Percentiles rank a stretch among this genome's conserved stretches.
Evolutionary conservation across 371 early-diverging fungal genomes (phyloP).

Genomic region (Umbelopsis sp.): DNA sequence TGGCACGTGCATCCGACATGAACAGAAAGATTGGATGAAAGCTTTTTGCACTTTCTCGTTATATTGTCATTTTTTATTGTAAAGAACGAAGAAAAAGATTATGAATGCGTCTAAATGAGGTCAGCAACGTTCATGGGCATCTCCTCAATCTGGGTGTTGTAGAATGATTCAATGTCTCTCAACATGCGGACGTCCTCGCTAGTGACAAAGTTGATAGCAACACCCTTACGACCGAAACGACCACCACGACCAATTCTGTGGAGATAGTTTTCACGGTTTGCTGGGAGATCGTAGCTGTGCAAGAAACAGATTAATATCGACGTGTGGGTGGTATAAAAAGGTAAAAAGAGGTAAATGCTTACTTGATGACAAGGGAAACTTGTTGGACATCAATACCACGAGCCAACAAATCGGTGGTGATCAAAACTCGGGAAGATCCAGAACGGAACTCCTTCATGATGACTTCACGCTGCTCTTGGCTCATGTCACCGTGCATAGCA

Average conservation of each 20-base stretch:
- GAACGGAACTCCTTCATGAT: constrained; percentile 98
- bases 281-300: constrained; percentile 97
- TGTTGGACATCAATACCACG: constrained; percentile 99
- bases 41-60: background rate
- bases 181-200: constrained; percentile 90
- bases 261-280: constrained; percentile 96
- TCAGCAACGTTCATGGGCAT: constrained; percentile 93
- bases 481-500: constrained; percentile 97
- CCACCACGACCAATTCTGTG: constrained; percentile 99
- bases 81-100: constrained; percentile 15
- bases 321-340: too few species aligned
- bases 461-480: constrained; percentile 94
- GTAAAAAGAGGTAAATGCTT: constrained; percentile 14
- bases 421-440: constrained; percentile 94
- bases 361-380: constrained; percentile 91
- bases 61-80: constrained; percentile 5
- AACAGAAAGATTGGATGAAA: background rate
- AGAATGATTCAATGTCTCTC: constrained; percentile 95
- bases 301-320: background rate
- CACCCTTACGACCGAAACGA: constrained; percentile 99
- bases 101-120: constrained; percentile 60
- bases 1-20: too few species aligned
- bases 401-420: constrained; percentile 98
- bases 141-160: constrained; percentile 96
- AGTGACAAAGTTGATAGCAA: constrained; percentile 99